Base-by-base conservation (phyloP, 2,329 filamentous ascomycete species). In the Trichoderma harzianum region DNA sequence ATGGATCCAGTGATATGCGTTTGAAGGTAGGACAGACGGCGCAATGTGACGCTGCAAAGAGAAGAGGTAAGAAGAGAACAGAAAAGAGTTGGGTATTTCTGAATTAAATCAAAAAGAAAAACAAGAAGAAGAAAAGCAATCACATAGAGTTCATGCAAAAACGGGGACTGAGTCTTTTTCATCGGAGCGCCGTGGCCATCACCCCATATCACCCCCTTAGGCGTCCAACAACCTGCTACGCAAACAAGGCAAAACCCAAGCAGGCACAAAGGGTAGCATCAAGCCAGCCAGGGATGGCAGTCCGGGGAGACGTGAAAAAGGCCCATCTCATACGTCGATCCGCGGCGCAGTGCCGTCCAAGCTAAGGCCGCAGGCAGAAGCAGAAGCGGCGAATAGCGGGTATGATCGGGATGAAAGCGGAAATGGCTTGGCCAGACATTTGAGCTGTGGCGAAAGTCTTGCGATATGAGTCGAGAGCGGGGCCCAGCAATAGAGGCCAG, bases 401-500 rank as follows among this genome's bases (percentile, higher is more conserved):
- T 72, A 72, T 68, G 70, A 72, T 72, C 70, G 70, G 70, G 53
- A 53, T 65, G 39, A 28, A 47, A 57, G 39, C 67, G 67, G 67
- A 62, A 62, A 62, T 53, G 57, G 67, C 67, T 71, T 69, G 58
- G 34, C 67, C 67, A 62, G 36, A 24, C 28, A 28, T 24, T 58
- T 58, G 69, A 64, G 69, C 69, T 51, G 69, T 71, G 69, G 69
- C 69, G 7, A 36, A 71, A 63, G 18, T 47, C 18, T 7, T 21
- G 57, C 57, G 26, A 58, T 62, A 39, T 62, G 32, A 71, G 55
- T 57, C 51, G 51, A 58, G 61, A 34, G 62, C 61, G 69, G 61
- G 69, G 61, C 51, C 39, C 30, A 34, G 61, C 61, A 61, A 53
- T 36, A 34, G 51, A 30, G 57, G 24, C 28, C 67, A 69, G 21